phyloP scores from a whole-genome alignment of 2,329 filamentous ascomycete species.

The Daldinia sp. region DNA sequence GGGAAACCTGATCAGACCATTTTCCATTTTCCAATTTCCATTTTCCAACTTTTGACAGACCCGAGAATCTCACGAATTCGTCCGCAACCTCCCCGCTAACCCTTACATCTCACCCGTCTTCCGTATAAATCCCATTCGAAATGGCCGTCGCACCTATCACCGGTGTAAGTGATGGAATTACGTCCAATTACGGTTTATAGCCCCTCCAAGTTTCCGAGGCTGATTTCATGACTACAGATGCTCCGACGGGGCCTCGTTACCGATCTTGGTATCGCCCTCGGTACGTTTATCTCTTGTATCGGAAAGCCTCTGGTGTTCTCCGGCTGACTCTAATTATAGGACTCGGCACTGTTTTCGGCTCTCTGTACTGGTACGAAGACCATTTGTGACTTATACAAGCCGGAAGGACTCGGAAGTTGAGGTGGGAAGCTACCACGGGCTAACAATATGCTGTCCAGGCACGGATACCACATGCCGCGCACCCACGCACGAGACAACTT shows the following conservation, averaged over 20 bases:
- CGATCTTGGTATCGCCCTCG: constrained; percentile 64
- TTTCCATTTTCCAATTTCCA: constrained; percentile 13
- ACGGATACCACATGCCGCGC: constrained; percentile 69
- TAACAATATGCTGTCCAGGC: constrained; percentile 55
- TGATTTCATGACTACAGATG: constrained; percentile 58
- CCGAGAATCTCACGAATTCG: constrained; percentile 18
- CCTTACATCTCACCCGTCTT: constrained; percentile 8
- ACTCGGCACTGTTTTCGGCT: constrained; percentile 63
- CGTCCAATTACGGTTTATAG: constrained; percentile 45
- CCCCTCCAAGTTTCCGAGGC: constrained; percentile 28
- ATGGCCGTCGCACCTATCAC: constrained; percentile 67
- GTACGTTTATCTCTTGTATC: constrained; percentile 50
- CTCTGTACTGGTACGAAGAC: constrained; percentile 63
- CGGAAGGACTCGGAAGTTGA: neutral
- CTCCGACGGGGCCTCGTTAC: constrained; percentile 66
- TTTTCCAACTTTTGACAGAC: neutral
- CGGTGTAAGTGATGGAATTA: constrained; percentile 63
- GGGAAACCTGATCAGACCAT: constrained; percentile 33
- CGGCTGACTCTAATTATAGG: constrained; percentile 54
- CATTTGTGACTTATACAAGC: constrained; percentile 6
- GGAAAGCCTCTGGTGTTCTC: neutral
- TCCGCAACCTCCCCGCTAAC: constrained; percentile 11
- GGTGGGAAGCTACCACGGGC: constrained; percentile 11
- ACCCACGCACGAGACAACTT: constrained; percentile 65
- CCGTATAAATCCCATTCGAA: constrained; percentile 44